These are phyloP conservation scores for Coffea canephora DNA, from an alignment of 257 asterid genomes.

Conservation along the genomic window DNA sequence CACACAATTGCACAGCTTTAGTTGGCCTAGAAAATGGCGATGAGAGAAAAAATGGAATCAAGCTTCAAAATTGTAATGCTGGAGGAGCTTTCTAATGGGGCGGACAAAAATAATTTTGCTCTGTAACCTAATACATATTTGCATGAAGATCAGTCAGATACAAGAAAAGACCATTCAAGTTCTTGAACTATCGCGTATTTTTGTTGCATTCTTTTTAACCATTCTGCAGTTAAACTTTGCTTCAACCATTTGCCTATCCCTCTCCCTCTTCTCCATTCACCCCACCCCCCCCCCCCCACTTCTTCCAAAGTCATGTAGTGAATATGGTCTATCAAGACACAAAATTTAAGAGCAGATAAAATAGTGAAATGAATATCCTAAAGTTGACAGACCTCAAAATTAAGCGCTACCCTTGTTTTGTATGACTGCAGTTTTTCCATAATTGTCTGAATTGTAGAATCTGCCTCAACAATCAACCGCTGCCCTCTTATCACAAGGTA, in stretches of 20 bases:
- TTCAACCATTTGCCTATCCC: not conserved
- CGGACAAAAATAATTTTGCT: not conserved
- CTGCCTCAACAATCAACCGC: constrained; percentile 78
- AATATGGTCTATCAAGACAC: not conserved
- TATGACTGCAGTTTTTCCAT: constrained; percentile 96
- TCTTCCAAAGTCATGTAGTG: not conserved
- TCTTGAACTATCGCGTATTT: not conserved
- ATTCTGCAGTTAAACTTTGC: not conserved
- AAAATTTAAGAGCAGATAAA: not conserved
- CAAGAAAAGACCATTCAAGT: not conserved
- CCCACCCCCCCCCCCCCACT: not conserved
- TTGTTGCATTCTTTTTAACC: not conserved
- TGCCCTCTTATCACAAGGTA: constrained; percentile 73
- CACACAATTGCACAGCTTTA: not conserved
- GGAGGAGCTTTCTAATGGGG: not conserved
- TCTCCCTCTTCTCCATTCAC: not conserved
- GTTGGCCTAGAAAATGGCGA: not conserved
- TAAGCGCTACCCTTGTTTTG: constrained; percentile 79
- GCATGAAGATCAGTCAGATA: not conserved
- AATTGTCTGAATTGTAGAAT: constrained; percentile 67
- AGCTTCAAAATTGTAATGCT: not conserved
- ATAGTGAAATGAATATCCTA: constrained; percentile 6
- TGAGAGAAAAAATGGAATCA: not conserved
- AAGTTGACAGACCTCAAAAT: constrained; percentile 68
- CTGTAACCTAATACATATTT: not conserved